These are phyloP conservation scores for Pichia heedii DNA, from an alignment of 805 yeast species.

Conservation along the genomic window DNA sequence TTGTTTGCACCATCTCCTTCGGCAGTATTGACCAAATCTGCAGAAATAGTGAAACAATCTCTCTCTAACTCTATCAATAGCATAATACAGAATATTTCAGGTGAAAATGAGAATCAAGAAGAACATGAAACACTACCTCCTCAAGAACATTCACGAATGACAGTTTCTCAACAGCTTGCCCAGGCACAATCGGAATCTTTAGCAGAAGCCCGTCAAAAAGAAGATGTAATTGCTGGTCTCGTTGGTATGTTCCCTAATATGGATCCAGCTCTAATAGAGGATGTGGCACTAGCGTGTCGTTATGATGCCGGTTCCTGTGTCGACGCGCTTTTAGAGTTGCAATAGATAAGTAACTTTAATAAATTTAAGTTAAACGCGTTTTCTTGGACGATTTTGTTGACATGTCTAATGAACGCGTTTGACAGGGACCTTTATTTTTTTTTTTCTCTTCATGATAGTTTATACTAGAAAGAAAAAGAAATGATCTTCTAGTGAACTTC, in stretches of 20 bases:
- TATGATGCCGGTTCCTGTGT: background rate
- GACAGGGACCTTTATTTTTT: too few relatives aligned
- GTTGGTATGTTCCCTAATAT: conserved; percentile 3
- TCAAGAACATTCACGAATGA: too few relatives aligned
- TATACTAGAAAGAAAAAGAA: too few relatives aligned
- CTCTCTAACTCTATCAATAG: conserved; percentile 21
- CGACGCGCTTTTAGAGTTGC: background rate
- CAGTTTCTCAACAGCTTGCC: too few relatives aligned
- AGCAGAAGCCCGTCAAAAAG: background rate
- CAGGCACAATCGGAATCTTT: conserved; percentile 21
- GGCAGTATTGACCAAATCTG: conserved; percentile 28
- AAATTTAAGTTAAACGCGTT: background rate
- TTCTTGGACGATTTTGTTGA: too few relatives aligned
- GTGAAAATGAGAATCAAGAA: conserved; percentile 9
- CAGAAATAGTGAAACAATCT: conserved; percentile 29
- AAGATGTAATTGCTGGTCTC: background rate
- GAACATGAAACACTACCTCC: conserved; percentile 26
- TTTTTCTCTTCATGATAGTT: too few relatives aligned
- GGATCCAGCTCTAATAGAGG: background rate
- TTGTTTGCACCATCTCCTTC: conserved; percentile 26
- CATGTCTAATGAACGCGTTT: too few relatives aligned
- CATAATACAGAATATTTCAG: conserved; percentile 13
- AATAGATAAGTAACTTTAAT: background rate
- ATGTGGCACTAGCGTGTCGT: background rate
- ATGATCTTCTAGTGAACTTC: too few relatives aligned